phyloP scores from a whole-genome alignment of 441 rosid genomes.

The Rhodomyrtus psidioides region DNA sequence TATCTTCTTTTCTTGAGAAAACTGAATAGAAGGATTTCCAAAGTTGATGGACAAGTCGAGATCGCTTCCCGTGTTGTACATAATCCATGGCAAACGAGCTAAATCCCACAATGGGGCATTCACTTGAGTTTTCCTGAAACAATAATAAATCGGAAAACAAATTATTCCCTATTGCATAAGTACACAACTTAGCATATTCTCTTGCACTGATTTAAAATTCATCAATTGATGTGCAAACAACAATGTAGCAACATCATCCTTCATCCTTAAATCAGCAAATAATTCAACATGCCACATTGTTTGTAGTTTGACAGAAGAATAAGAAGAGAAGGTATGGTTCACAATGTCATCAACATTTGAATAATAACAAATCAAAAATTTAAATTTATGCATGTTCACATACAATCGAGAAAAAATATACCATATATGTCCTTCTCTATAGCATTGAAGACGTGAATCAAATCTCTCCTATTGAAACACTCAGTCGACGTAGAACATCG shows the following conservation, averaged over 20 bases:
- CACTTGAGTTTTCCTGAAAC: constrained; percentile 21
- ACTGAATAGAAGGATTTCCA: constrained; percentile 1
- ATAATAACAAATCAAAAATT: not conserved
- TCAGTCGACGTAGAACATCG: constrained; percentile 14
- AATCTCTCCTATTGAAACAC: constrained; percentile 15
- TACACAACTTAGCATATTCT: not conserved
- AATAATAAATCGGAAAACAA: not conserved
- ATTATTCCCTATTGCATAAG: not conserved
- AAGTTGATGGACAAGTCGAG: constrained; percentile 43
- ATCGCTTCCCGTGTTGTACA: constrained; percentile 31
- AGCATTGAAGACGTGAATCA: constrained; percentile 23
- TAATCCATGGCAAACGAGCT: constrained; percentile 45
- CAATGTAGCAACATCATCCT: not conserved
- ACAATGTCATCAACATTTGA: not conserved
- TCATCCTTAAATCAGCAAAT: not conserved
- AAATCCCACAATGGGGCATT: constrained; percentile 27
- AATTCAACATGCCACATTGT: not conserved
- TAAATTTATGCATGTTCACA: not conserved
- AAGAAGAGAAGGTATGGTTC: not conserved
- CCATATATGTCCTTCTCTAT: constrained; percentile 31
- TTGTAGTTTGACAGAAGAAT: not conserved
- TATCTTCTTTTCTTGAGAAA: constrained; percentile 27
- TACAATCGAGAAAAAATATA: not conserved
- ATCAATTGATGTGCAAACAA: not conserved
- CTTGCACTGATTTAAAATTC: not conserved